phyloP scores from a whole-genome alignment of 2,329 filamentous ascomycete species.

The Zasmidium citrigriseum region DNA sequence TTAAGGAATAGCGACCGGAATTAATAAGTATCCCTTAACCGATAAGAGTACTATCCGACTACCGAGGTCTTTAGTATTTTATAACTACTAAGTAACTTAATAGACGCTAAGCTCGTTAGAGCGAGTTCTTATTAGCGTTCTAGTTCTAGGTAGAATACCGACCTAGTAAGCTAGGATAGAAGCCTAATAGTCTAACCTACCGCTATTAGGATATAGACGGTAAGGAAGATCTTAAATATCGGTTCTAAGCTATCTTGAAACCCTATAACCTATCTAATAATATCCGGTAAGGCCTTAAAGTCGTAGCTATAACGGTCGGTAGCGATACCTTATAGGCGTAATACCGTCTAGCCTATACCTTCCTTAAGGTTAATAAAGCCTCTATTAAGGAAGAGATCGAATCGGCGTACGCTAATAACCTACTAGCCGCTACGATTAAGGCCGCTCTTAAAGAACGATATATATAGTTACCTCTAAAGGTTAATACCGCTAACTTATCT shows the following conservation, averaged over 20 bases:
- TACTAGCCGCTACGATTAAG: too few relatives aligned
- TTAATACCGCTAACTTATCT: too few relatives aligned
- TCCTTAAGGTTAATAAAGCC: too few relatives aligned
- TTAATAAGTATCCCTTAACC: background rate
- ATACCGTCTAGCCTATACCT: too few relatives aligned
- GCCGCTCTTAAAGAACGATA: too few relatives aligned
- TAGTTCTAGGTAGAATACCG: background rate
- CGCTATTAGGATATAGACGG: background rate
- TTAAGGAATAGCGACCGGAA: slow-evolving; percentile 2
- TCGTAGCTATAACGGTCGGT: background rate
- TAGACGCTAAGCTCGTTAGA: background rate
- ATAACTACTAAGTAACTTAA: slow-evolving; percentile 3
- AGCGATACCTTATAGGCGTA: too few relatives aligned
- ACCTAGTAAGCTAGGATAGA: background rate
- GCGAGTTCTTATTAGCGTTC: background rate
- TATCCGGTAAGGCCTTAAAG: background rate
- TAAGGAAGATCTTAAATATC: background rate
- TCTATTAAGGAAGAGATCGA: too few relatives aligned
- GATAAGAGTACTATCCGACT: background rate
- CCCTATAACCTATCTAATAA: background rate
- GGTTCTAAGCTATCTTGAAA: background rate
- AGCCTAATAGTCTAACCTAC: background rate
- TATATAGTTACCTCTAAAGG: too few relatives aligned
- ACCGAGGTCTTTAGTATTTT: slow-evolving; percentile 1
- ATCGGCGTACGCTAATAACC: too few relatives aligned